phyloP scores from a whole-genome alignment of 1,139 yeast genomes.

The Debaryomycetaceae sp. region DNA sequence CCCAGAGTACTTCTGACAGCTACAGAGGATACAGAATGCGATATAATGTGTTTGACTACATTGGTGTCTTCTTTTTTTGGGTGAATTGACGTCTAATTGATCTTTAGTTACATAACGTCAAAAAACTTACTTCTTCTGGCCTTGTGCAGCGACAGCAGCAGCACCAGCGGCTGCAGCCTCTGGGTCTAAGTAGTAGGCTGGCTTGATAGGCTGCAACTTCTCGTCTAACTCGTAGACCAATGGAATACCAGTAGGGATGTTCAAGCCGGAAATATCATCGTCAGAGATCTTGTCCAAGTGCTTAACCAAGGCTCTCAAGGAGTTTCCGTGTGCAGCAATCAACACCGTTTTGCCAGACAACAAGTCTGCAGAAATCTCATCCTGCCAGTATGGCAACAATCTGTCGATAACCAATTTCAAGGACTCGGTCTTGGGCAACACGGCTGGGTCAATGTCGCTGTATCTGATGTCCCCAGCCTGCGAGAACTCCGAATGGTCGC shows the following conservation, averaged over 20 bases:
- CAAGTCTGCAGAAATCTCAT: constrained; percentile 82
- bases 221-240: constrained; percentile 94
- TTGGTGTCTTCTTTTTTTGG: too few relatives aligned
- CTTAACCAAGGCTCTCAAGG: constrained; percentile 94
- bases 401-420: constrained; percentile 94
- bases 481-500: constrained; percentile 73
- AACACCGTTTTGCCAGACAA: constrained; percentile 85
- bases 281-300: constrained; percentile 94
- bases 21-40: too few relatives aligned
- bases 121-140: constrained; percentile 46
- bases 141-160: constrained; percentile 98
- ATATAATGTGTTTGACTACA: too few relatives aligned
- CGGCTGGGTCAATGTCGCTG: constrained; percentile 75
- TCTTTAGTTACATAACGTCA: not conserved
- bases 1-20: too few relatives aligned
- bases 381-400: constrained; percentile 97
- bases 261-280: constrained; percentile 86
- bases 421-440: constrained; percentile 92
- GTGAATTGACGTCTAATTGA: not conserved
- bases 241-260: constrained; percentile 99
- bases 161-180: constrained; percentile 99
- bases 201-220: constrained; percentile 83
- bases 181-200: constrained; percentile 96
- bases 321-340: constrained; percentile 98
- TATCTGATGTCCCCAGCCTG: constrained; percentile 87